phyloP scores from a whole-genome alignment of 2,329 filamentous ascomycete genomes.

The Colletotrichum sp. region DNA sequence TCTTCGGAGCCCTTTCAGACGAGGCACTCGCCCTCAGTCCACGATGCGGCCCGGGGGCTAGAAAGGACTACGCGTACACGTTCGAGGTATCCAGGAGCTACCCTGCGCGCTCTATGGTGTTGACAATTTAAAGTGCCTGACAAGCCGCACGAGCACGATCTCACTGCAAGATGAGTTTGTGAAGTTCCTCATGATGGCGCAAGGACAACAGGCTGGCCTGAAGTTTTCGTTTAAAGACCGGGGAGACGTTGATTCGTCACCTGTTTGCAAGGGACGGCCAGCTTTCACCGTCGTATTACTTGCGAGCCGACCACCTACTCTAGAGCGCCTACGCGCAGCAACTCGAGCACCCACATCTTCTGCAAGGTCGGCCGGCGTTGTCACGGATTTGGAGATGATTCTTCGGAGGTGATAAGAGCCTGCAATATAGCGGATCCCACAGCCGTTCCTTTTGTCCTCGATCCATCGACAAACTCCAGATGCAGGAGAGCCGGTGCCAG shows the following conservation, averaged over 20 bases:
- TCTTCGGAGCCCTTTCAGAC: neutral
- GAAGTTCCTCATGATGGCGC: neutral
- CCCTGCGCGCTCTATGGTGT: neutral
- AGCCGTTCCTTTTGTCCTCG: neutral
- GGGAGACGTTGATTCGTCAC: neutral
- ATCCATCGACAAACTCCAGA: neutral
- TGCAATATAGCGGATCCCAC: neutral
- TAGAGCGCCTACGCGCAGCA: neutral
- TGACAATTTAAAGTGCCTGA: neutral
- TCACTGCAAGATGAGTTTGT: neutral
- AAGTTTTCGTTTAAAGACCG: neutral
- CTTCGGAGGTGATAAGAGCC: neutral
- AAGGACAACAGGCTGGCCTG: neutral
- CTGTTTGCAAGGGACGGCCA: neutral
- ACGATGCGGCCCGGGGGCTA: neutral
- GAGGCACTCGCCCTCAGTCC: neutral
- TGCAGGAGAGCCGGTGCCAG: neutral
- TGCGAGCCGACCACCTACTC: neutral
- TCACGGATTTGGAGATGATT: neutral
- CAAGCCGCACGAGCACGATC: neutral
- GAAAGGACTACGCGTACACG: slow-evolving; percentile 17
- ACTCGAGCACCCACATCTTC: neutral
- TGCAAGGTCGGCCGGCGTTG: neutral
- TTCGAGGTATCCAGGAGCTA: slow-evolving; percentile 13
- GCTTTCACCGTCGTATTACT: neutral